Evolutionary conservation across 176 grass and related monocot species (phyloP).

Genomic region (Melocanna baccifera): DNA sequence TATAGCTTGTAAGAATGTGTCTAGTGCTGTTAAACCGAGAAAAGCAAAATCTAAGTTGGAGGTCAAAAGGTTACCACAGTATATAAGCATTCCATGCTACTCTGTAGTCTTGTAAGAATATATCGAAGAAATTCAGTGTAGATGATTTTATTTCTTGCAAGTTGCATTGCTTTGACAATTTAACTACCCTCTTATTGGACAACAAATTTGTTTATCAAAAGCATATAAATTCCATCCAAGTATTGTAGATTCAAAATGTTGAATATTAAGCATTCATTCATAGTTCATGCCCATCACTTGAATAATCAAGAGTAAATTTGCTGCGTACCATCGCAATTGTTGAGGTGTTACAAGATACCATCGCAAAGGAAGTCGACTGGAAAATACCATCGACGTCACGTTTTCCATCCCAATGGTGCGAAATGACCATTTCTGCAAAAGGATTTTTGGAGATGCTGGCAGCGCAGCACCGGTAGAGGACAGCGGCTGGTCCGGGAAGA

Average conservation of each 20-base stretch:
- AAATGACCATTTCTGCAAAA: too few relatives aligned
- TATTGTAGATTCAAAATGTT: not conserved
- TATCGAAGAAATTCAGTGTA: not conserved
- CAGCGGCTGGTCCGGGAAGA: too few relatives aligned
- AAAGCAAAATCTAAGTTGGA: not conserved
- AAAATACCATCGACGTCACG: too few relatives aligned
- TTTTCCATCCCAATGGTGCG: too few relatives aligned
- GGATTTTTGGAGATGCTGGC: too few relatives aligned
- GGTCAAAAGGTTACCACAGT: not conserved
- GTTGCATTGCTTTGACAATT: not conserved
- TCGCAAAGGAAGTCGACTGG: too few relatives aligned
- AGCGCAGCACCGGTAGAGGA: too few relatives aligned
- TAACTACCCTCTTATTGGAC: not conserved
- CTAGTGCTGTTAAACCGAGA: not conserved
- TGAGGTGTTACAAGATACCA: too few relatives aligned
- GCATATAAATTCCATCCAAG: not conserved
- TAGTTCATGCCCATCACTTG: not conserved
- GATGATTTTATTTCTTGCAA: not conserved
- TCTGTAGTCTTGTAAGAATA: not conserved
- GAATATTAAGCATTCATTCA: not conserved
- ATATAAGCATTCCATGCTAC: not conserved
- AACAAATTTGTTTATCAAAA: not conserved
- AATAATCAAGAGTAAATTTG: not conserved
- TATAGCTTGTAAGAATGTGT: constrained; percentile 2
- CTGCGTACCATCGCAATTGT: too few relatives aligned